Evolutionary conservation across 257 asterid genomes (phyloP), one percentile per base, ranked within the genome.

Genomic region (Lavandula angustifolia): DNA sequence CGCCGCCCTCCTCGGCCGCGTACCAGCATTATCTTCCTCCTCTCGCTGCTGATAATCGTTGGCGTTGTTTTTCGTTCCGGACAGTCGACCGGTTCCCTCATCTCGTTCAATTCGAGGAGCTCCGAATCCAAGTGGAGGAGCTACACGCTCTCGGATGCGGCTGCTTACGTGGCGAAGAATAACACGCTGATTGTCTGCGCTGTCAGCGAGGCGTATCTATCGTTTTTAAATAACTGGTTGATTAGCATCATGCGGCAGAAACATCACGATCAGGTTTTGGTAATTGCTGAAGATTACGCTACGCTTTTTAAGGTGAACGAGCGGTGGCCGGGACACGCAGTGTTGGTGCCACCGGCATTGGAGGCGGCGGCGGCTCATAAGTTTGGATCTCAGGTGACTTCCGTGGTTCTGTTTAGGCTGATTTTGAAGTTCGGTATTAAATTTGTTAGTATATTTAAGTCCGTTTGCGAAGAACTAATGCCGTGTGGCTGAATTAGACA

Each of bases 271-370:
- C 78, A 90, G 68, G 99, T 94, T 32, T 70, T 94, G 78, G 95
- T 94, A 71, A 87, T 94, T 81, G 98, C 98, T 3, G 99, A 94
- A 85, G 99, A 94, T 55, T 94, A 84, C 67, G 79, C 83, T 1
- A 90, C 99, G 40, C 87, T 90, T 72, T 76, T 67, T 66, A 87
- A 79, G 89, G 95, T 94, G 75, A 94, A 90, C 65, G 84, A 81
- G 72, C 74, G 85, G 78, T 94, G 99, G 99, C 98, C 98, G 58
- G 99, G 98, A 3, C 99, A 94, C 77, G 98, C 98, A 16, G 98
- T 94, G 38, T 64, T 90, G 59, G 77, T 94, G 35, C 96, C 98
- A 50, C 99, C 98, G 3, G 99, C 92, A 9, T 58, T 91, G 74
- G 92, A 87, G 59, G 76, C 89, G 31, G 84, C 83, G 16, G 73